Conservation (phyloP, 495 filamentous ascomycete species). For the Tuber aestivum region DNA sequence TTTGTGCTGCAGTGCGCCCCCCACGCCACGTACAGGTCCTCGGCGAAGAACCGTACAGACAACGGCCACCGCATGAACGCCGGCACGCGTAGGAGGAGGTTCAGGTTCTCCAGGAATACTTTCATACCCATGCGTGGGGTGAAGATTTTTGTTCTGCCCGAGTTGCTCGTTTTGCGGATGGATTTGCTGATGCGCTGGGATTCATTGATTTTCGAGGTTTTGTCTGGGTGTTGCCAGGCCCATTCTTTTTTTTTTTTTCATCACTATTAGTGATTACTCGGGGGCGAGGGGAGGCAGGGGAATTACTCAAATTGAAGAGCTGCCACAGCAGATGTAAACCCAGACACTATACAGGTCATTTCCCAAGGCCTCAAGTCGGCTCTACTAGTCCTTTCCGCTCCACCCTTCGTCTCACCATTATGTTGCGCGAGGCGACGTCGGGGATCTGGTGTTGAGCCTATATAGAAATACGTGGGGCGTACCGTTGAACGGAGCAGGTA, state of each 20-base stretch:
- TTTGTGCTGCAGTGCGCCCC: conserved; percentile 52
- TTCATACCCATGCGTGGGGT: conserved; percentile 55
- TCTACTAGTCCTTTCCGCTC: conserved; percentile 67
- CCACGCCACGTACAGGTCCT: conserved; percentile 66
- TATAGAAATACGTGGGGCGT: conserved; percentile 60
- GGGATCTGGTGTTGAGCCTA: conserved; percentile 88
- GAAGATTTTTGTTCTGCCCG: conserved; percentile 45
- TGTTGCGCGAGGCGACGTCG: conserved; percentile 76
- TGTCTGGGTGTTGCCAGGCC: conserved; percentile 81
- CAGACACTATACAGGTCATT: conserved; percentile 79
- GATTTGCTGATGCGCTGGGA: conserved; percentile 51
- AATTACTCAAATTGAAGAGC: conserved; percentile 89
- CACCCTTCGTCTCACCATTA: conserved; percentile 73
- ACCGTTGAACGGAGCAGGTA: conserved; percentile 84
- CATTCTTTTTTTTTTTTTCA: conserved; percentile 53
- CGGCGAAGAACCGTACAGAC: conserved; percentile 68
- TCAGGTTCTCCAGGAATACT: conserved; percentile 65
- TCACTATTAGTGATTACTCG: background rate
- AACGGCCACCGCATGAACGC: conserved; percentile 81
- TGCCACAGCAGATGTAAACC: conserved; percentile 77
- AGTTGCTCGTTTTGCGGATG: conserved; percentile 42
- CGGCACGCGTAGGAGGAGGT: conserved; percentile 67
- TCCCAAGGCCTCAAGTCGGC: conserved; percentile 76
- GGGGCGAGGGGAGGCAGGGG: background rate
- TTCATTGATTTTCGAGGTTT: conserved; percentile 63